Evolutionary conservation across 441 rosid species (phyloP), one percentile per base, ranked within the genome.

Genomic region (Biscutella auriculata): DNA sequence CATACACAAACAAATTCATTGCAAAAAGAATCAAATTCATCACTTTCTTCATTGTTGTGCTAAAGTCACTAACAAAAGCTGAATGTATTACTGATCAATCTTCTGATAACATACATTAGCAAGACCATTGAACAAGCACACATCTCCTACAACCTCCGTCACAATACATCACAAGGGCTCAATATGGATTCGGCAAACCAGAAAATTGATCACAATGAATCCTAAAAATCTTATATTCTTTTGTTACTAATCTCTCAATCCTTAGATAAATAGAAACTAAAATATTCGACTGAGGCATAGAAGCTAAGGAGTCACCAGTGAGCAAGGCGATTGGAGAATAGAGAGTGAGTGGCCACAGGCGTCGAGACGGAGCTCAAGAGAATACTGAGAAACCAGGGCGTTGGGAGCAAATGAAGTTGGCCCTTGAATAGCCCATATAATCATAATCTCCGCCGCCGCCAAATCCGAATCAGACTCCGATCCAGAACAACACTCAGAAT

Each of bases 241-340:
- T 19, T 19, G 23, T 19, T 19, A 19, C 4, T 19, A 19, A 19
- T 19, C 23, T 19, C 23, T 19, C 23, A 19, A 19, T 2, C 23
- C 23, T 19, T 19, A 19, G 23, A 1, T 19, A 19, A 4, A 19
- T 4, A 19, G 23, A 19, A 19, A 2, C 23, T 19, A 19, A 19
- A 19, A 19, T 19, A 19, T 19, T 19, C 23, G 23, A 19, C 8
- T 53, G 27, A 64, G 12, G 39, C 11, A 33, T 15, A 14, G 28
- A 26, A 58, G 25, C 35, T 34, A n/a, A 9, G 8, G 35, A 15
- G 47, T 53, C 65, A 84, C 95, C 83, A 91, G 30, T 5, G 95
- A 83, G 53, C 95, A 91, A 69, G 98, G 98, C 0, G 96, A 91
- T 78, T 88, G 96, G 36, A 82, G 79, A 58, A 88, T 82, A 51